Evolutionary conservation across 495 filamentous ascomycete genomes (phyloP), one percentile per base, ranked within the genome.

Genomic region (Friedmanniomyces simplex): DNA sequence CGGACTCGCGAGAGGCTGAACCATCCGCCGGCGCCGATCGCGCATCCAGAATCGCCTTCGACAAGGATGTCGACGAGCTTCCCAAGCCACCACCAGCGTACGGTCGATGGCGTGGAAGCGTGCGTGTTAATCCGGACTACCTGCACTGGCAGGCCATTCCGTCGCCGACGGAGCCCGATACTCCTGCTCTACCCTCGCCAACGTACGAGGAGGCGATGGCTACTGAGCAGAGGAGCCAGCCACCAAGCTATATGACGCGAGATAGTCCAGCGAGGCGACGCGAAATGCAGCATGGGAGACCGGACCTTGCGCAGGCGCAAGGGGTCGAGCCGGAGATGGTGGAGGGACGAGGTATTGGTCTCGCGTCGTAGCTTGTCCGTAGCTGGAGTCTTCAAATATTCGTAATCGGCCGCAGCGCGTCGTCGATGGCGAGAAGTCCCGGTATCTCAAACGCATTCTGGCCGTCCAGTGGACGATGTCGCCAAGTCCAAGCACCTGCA

Each of bases 81-180:
- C 21, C 53, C 2, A 56, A 61, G 13, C 83, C 87, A 16, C 89
- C 89, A 36, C 89, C 89, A 16, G 88, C 88, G n/a, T 95, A 95
- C 70, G 89, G 89, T 1, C 67, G 87, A 11, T 95, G 88, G 89
- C 74, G 87, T 57, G 79, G 81, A 68, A 88, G 83, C 68, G 86
- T 93, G 72, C 78, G 88, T 43, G 83, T 88, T 34, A 83, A 94
- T 64, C 88, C 88, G 0, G 79, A 89, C 62, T 76, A 88, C 26
- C 77, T 94, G 24, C 88, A 84, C 68, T 94, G 88, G 88, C 77
- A 82, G 66, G 56, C 55, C 21, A 26, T 62, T 2, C 61, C 61
- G 18, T 59, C 56, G 4, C 61, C 57, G 28, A 52, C 51, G 3
- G 51, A 59, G 12, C 46, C 56, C 7, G 36, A 56, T 28, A 50